These are phyloP conservation scores for Suillus occidentalis DNA, from an alignment of 768 basidiomycete genomes.

Conservation along the genomic window DNA sequence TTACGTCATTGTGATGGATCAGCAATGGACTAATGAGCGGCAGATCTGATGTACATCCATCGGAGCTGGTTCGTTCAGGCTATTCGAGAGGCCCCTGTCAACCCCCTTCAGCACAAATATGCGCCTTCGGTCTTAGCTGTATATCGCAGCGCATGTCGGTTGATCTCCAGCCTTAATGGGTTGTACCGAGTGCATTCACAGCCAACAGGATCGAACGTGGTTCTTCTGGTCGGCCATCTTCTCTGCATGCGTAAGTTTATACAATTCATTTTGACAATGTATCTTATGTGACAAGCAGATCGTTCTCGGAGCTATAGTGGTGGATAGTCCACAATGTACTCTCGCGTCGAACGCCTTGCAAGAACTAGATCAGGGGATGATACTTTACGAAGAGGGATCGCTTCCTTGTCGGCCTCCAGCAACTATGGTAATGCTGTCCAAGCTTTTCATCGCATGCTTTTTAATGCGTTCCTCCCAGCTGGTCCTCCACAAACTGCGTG, in stretches of 20 bases:
- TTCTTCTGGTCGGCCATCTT: slow-evolving; percentile 54
- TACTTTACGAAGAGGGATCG: slow-evolving; percentile 46
- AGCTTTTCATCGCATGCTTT: not conserved
- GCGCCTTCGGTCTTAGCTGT: slow-evolving; percentile 45
- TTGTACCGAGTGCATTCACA: slow-evolving; percentile 38
- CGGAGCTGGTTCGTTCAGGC: slow-evolving; percentile 51
- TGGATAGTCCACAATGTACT: slow-evolving; percentile 45
- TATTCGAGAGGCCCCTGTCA: slow-evolving; percentile 38
- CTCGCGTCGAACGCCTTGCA: slow-evolving; percentile 40
- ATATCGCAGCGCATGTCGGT: slow-evolving; percentile 42
- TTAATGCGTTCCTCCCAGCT: slow-evolving; percentile 27
- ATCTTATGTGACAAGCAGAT: slow-evolving; percentile 30
- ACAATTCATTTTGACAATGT: not conserved
- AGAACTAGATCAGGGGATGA: slow-evolving; percentile 37
- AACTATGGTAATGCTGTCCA: slow-evolving; percentile 30
- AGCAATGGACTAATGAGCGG: not conserved
- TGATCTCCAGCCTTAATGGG: slow-evolving; percentile 41
- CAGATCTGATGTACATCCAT: slow-evolving; percentile 48
- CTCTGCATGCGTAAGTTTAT: slow-evolving; percentile 46
- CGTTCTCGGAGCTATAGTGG: slow-evolving; percentile 45
- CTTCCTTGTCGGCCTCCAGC: slow-evolving; percentile 35
- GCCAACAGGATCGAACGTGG: slow-evolving; percentile 38
- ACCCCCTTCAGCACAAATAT: slow-evolving; percentile 46
- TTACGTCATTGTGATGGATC: not conserved
- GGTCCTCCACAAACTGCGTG: slow-evolving; percentile 38